These are phyloP conservation scores for Cladophialophora psammophila DNA, from an alignment of 2,329 filamentous ascomycete species.

Conservation along the genomic window DNA sequence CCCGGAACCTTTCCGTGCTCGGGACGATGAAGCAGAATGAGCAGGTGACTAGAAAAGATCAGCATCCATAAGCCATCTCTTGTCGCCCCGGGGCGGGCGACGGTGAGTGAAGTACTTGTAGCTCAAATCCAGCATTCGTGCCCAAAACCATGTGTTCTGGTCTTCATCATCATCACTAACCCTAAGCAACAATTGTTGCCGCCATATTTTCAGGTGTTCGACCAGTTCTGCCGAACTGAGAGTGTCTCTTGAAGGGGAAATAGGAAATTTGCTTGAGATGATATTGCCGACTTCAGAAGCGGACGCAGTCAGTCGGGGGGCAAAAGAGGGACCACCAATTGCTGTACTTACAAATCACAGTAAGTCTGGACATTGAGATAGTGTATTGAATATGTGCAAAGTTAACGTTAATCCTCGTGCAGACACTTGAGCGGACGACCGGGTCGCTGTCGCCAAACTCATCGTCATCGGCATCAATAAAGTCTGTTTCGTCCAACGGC, in stretches of 20 bases:
- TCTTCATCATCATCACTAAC: conserved; percentile 6
- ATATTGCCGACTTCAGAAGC: conserved; percentile 13
- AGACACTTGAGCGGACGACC: conserved; percentile 1
- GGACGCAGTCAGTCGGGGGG: neutral
- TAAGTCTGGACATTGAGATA: conserved; percentile 24
- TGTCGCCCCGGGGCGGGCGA: no score
- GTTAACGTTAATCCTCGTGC: conserved; percentile 9
- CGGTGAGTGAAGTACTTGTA: conserved; percentile 15
- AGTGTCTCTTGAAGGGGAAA: neutral
- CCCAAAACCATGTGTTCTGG: conserved; percentile 22
- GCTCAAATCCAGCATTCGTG: conserved; percentile 22
- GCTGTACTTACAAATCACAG: conserved; percentile 17
- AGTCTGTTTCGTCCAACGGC: conserved; percentile 33
- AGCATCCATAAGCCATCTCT: neutral
- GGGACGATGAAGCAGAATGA: conserved; percentile 22
- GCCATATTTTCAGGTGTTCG: conserved; percentile 14
- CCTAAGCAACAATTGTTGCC: conserved; percentile 8
- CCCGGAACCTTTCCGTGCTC: conserved; percentile 11
- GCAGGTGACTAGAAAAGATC: conserved; percentile 13
- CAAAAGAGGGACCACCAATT: neutral
- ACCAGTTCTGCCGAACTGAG: conserved; percentile 11
- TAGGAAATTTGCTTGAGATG: conserved; percentile 20
- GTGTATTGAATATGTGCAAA: conserved; percentile 11
- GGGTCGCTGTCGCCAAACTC: neutral
- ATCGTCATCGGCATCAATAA: conserved; percentile 12